Evolutionary conservation across 2,329 filamentous ascomycete species (phyloP), one percentile per base, ranked within the genome.

Genomic region (Penicillium sp.): DNA sequence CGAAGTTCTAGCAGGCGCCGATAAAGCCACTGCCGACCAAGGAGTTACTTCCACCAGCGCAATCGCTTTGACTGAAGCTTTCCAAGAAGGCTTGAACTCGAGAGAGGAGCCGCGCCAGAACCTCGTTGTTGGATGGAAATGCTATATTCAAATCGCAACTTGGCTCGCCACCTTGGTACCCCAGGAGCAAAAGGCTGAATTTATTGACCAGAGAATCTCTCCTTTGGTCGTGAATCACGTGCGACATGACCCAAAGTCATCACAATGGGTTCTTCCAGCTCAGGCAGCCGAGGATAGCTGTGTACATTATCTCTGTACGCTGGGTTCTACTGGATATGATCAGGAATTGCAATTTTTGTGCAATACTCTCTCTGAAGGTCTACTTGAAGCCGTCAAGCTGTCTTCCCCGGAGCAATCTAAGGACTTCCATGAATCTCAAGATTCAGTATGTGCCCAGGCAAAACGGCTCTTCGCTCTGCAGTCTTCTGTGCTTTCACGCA

Each of bases 321-420:
- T 82, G 44, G 61, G 67, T 16, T 68, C 77, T 13, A 68, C 75
- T 39, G 64, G 65, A 3, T 72, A 86, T 3, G 71, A 81, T 0
- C 62, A 75, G 3, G 76, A 82, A 1, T 76, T 90, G 0, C 70
- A 77, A 14, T 71, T 78, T 3, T 78, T 87, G 59, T 94, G 90
- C 90, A 71, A 77, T 2, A 77, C 77, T 1, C 72, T 91, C n/a
- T 83, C 84, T 0, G 75, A 83, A 1, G 71, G 79, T 0, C 75
- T 96, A n/a, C 78, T 87, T 24, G 78, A 85, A 31, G 81, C 83
- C 36, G 86, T 96, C 53, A 86, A 86, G 50, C 83, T 84, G 5
- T 95, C 91, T 0, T 81, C 90, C 5, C 91, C 92, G 1, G 91
- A 93, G 67, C 86, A 93, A 52, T 92, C 91, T 0, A 88, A 88